Base-by-base conservation (phyloP, 768 basidiomycete genomes). In the Kwoniella botswanensis region DNA sequence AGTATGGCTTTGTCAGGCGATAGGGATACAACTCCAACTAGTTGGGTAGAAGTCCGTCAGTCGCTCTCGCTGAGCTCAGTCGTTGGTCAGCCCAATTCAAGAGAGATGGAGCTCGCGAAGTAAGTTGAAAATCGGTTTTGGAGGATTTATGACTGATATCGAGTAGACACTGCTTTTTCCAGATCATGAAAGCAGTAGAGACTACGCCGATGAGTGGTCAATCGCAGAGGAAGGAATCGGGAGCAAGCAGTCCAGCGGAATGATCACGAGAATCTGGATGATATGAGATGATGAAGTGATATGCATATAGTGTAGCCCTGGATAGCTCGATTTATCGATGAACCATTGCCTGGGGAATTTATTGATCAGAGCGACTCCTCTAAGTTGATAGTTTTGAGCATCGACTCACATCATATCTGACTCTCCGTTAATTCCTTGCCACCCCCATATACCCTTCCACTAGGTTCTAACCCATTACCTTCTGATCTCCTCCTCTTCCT, bases 391-490 rank as follows among this genome's bases (percentile, higher is more conserved):
- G 2, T 50, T 6, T 18, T 15, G 12, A 50, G 18, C 46, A 18
- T 10, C 13, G 46, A 50, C 46, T 50, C 46, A 50, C 46, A 13
- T 50, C 18, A 50, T 50, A 50, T 50, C 44, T 63, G 62, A 24
- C 26, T 41, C 12, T 21, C 22, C 17, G 66, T 35, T 42, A 60
- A 43, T 1, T 65, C 67, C 62, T 68, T 74, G n/a, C 73, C 74
- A 67, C 77, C 73, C 15, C 78, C 77, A 65, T 66, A 74, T 4
- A 67, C 67, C 50, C 70, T 69, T 15, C 76, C 76, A 41, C 42
- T 71, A 12, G 74, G 43, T 7, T 75, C 74, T 63, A 81, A 68
- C 1, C 84, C 84, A 56, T 68, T 73, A 0, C 73, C 76, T 65
- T 82, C 80, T 21, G 74, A 69, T 54, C 76, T 76, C 54, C 74